A percentile compares a stretch with the other conserved stretches of the same genome.
Evolutionary conservation across 352 stramenopile genomes (phyloP).

Genomic region (Globisporangium nagaii): DNA sequence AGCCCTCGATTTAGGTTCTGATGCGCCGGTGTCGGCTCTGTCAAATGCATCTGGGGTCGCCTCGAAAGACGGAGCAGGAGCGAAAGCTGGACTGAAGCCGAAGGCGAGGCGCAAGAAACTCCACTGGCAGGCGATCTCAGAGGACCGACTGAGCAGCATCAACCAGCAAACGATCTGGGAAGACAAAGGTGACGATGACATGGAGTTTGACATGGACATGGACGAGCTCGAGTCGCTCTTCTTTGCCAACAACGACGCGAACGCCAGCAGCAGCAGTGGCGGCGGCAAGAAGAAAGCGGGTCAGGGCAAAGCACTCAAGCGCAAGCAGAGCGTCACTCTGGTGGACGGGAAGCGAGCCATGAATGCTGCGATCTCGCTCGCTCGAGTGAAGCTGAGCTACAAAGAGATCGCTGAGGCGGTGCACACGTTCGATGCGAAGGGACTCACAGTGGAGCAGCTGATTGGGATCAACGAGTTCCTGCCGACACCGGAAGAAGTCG

Average conservation of each 20-base stretch:
- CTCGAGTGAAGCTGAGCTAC: constrained; percentile 92
- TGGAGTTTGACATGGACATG: constrained; percentile 85
- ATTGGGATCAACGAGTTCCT: constrained; percentile 92
- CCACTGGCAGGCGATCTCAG: constrained; percentile 84
- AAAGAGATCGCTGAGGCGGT: constrained; percentile 79
- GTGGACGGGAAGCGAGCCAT: constrained; percentile 96
- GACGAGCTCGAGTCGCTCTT: constrained; percentile 85
- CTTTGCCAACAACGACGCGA: constrained; percentile 57
- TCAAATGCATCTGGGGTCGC: background rate
- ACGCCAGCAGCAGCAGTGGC: background rate
- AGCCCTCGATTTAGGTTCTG: constrained; percentile 59
- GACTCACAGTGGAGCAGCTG: constrained; percentile 70
- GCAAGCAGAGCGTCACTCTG: constrained; percentile 86
- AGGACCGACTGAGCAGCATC: constrained; percentile 69
- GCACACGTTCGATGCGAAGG: constrained; percentile 51
- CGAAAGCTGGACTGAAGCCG: background rate
- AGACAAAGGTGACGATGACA: constrained; percentile 60
- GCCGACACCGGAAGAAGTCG: constrained; percentile 89
- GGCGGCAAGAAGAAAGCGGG: constrained; percentile 41
- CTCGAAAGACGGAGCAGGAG: constrained; percentile 8
- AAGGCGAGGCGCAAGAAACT: constrained; percentile 79
- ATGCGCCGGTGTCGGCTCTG: constrained; percentile 47
- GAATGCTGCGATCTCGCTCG: constrained; percentile 97
- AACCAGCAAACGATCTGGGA: constrained; percentile 80
- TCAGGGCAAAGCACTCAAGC: constrained; percentile 41